A percentile compares a stretch with the other conserved stretches of the same genome.
phyloP scores from a whole-genome alignment of 2,329 filamentous ascomycete genomes.

The Fusarium musae region DNA sequence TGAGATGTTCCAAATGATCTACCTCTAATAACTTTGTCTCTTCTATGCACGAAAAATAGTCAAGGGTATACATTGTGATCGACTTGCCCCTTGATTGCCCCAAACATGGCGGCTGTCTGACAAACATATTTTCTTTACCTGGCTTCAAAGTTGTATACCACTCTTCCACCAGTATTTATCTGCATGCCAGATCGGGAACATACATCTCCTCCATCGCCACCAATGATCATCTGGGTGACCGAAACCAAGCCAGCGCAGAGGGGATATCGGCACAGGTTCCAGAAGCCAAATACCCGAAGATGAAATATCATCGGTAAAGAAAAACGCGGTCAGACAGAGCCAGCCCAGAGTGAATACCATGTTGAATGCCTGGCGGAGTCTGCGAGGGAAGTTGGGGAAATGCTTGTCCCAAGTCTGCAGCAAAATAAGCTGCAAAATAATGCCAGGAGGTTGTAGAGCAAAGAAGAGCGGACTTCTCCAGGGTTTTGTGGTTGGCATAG shows the following conservation, averaged over 20 bases:
- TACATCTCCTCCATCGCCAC: slow-evolving; percentile 72
- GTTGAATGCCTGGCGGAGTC: slow-evolving; percentile 66
- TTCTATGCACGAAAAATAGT: neutral
- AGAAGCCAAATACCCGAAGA: slow-evolving; percentile 80
- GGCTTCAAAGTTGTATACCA: slow-evolving; percentile 48
- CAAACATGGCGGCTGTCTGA: neutral
- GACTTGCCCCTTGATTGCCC: neutral
- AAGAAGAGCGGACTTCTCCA: slow-evolving; percentile 76
- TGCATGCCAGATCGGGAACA: slow-evolving; percentile 65
- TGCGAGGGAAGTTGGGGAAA: slow-evolving; percentile 57
- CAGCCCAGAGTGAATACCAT: slow-evolving; percentile 71
- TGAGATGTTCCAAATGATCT: neutral
- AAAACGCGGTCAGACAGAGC: slow-evolving; percentile 72
- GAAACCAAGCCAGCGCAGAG: slow-evolving; percentile 72
- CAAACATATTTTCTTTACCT: no score
- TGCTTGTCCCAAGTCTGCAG: slow-evolving; percentile 48
- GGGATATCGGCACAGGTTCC: slow-evolving; percentile 83
- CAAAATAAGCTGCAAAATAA: slow-evolving; percentile 66
- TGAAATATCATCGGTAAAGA: slow-evolving; percentile 82
- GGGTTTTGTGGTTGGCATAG: slow-evolving; percentile 63
- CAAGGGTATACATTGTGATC: neutral
- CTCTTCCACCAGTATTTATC: slow-evolving; percentile 72
- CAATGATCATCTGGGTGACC: slow-evolving; percentile 69
- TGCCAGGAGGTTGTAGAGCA: slow-evolving; percentile 72
- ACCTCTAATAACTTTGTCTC: neutral